These are phyloP conservation scores for Teratosphaeria nubilosa DNA, from an alignment of 2,329 filamentous ascomycete species.

Conservation along the genomic window DNA sequence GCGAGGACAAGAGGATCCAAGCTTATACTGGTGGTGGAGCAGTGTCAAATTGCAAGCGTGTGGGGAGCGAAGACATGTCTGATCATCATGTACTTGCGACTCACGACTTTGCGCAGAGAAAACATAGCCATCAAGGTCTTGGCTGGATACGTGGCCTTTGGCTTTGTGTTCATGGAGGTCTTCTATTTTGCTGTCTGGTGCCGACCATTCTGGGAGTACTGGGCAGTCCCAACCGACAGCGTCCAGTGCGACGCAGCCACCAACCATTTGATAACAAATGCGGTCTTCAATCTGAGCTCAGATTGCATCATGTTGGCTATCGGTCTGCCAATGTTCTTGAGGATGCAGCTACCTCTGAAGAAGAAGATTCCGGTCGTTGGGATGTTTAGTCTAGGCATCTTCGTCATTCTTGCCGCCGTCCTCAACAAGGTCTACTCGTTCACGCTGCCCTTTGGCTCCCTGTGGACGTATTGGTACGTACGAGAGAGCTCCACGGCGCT, in stretches of 20 bases:
- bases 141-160: slow-evolving; percentile 24
- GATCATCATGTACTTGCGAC: slow-evolving; percentile 28
- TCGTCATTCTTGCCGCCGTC: slow-evolving; percentile 47
- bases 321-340: slow-evolving; percentile 36
- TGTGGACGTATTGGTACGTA: slow-evolving; percentile 53
- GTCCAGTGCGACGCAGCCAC: slow-evolving; percentile 32
- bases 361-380: slow-evolving; percentile 45
- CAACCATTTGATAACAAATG: slow-evolving; percentile 29
- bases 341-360: slow-evolving; percentile 32
- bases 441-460: slow-evolving; percentile 42
- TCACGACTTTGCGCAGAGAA: slow-evolving; percentile 27
- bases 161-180: slow-evolving; percentile 30
- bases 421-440: slow-evolving; percentile 56
- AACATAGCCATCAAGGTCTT: slow-evolving; percentile 27
- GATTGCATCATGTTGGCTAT: slow-evolving; percentile 37
- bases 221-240: slow-evolving; percentile 22
- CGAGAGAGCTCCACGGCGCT: slow-evolving; percentile 50
- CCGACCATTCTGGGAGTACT: slow-evolving; percentile 28
- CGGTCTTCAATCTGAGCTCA: slow-evolving; percentile 35
- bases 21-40: slow-evolving; percentile 30
- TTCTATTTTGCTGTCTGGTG: slow-evolving; percentile 33
- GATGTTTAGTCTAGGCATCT: slow-evolving; percentile 48
- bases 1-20: slow-evolving; percentile 27
- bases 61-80: slow-evolving; percentile 31
- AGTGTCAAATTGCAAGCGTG: slow-evolving; percentile 27